phyloP scores from a whole-genome alignment of 257 asterid genomes.

The Handroanthus guayacan region DNA sequence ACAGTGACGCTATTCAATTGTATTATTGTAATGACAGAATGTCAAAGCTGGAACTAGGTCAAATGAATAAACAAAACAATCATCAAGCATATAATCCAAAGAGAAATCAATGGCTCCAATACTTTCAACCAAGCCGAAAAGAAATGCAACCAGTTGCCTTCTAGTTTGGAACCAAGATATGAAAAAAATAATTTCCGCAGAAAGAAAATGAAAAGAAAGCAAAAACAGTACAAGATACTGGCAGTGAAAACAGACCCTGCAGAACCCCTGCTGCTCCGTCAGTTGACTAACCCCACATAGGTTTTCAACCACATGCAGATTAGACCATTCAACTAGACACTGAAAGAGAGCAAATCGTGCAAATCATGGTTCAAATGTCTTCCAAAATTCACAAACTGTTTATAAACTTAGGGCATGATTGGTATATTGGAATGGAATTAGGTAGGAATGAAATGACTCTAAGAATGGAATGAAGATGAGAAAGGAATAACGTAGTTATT shows the following conservation, averaged over 20 bases:
- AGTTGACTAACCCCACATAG: not conserved
- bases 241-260: not conserved
- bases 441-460: too few relatives aligned
- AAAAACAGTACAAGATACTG: not conserved
- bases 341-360: slow-evolving; percentile 16
- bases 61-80: not conserved
- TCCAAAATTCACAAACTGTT: not conserved
- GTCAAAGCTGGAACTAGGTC: slow-evolving; percentile 1
- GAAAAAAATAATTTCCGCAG: not conserved
- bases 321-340: not conserved
- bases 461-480: too few relatives aligned
- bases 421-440: too few relatives aligned
- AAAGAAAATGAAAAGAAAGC: not conserved
- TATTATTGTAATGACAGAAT: not conserved
- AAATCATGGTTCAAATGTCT: not conserved
- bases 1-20: not conserved
- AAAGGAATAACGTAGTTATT: too few relatives aligned
- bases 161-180: not conserved
- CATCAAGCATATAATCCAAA: not conserved
- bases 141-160: not conserved
- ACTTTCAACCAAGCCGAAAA: not conserved
- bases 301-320: not conserved
- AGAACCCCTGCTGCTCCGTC: not conserved
- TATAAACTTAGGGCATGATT: too few relatives aligned
- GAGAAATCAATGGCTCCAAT: not conserved